Evolutionary conservation across 306 rosid genomes (phyloP).

Genomic region (Quillaja saponaria): DNA sequence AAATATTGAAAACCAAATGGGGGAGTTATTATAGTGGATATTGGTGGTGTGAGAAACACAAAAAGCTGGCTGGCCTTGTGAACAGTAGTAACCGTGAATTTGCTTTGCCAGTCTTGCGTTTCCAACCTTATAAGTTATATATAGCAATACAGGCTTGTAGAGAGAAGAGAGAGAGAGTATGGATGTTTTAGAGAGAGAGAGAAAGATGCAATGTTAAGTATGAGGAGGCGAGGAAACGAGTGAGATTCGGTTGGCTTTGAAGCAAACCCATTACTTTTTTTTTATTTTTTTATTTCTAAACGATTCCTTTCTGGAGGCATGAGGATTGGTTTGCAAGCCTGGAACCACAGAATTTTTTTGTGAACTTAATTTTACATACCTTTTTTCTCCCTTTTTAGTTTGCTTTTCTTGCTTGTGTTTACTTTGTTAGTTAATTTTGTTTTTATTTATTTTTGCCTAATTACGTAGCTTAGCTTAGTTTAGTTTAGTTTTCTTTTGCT

Average conservation of each 20-base stretch:
- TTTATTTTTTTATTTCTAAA: no score
- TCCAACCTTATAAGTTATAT: constrained; percentile 57
- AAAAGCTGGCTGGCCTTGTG: constrained; percentile 34
- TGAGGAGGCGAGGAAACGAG: constrained; percentile 74
- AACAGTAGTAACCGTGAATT: constrained; percentile 56
- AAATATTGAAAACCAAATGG: no score
- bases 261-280: constrained; percentile 97
- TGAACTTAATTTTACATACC: constrained; percentile 33
- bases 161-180: constrained; percentile 10
- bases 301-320: constrained; percentile 88
- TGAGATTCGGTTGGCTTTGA: constrained; percentile 97
- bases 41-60: constrained; percentile 36
- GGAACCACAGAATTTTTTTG: constrained; percentile 58
- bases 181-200: constrained; percentile 12
- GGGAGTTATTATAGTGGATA: constrained; percentile 34
- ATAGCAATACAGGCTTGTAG: constrained; percentile 28
- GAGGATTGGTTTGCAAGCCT: constrained; percentile 92
- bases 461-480: not conserved
- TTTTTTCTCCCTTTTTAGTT: not conserved
- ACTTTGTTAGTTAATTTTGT: not conserved
- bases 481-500: not conserved
- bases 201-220: constrained; percentile 57
- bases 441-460: not conserved
- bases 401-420: constrained; percentile 9
- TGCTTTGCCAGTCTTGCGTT: constrained; percentile 48